Evolutionary conservation across 441 rosid genomes (phyloP).

Genomic region (Corymbia citriodora): DNA sequence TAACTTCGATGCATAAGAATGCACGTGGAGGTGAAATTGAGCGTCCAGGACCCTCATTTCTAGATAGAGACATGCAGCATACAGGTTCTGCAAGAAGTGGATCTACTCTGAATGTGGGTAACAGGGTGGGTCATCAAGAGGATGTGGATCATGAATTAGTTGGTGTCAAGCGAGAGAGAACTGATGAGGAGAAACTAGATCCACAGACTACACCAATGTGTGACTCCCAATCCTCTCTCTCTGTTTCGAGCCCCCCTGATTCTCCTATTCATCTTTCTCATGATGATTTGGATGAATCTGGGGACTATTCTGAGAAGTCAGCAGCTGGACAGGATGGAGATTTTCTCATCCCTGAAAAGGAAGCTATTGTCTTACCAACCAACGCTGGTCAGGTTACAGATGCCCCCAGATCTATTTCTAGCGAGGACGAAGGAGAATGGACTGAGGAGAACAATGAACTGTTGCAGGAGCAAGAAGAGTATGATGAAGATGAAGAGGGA

Average conservation of each 20-base stretch:
- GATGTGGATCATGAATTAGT: constrained; percentile 29
- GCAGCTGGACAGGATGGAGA: constrained; percentile 37
- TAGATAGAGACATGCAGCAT: constrained; percentile 35
- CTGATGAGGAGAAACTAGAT: constrained; percentile 38
- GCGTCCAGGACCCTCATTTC: constrained; percentile 53
- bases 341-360: constrained; percentile 26
- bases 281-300: constrained; percentile 91
- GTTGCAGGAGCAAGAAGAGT: constrained; percentile 90
- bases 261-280: constrained; percentile 91
- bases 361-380: constrained; percentile 24
- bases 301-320: constrained; percentile 48
- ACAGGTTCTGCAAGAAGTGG: constrained; percentile 36
- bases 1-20: constrained; percentile 51
- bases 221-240: constrained; percentile 93
- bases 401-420: constrained; percentile 45
- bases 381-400: constrained; percentile 39
- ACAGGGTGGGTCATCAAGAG: constrained; percentile 40
- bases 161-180: constrained; percentile 26
- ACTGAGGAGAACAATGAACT: constrained; percentile 50
- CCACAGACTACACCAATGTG: constrained; percentile 45
- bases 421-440: constrained; percentile 92
- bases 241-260: constrained; percentile 90
- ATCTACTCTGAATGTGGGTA: constrained; percentile 37
- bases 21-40: constrained; percentile 47
- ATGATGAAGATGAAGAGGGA: constrained; percentile 89